Conservation (phyloP, 306 rosid species). For the Cyamopsis tetragonoloba region DNA sequence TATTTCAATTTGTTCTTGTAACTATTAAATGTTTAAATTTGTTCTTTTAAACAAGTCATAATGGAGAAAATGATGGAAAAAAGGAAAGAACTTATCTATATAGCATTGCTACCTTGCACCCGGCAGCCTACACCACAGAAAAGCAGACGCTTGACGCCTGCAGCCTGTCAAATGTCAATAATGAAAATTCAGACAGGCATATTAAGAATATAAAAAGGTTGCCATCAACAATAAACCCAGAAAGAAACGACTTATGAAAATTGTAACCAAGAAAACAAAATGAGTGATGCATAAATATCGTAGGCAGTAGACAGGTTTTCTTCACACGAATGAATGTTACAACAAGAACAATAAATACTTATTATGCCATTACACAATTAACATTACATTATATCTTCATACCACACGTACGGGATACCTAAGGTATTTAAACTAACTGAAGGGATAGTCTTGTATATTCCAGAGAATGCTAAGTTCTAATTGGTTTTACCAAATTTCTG, state of each 20-base stretch:
- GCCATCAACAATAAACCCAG: neutral
- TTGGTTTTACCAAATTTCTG: no score
- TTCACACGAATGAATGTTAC: no score
- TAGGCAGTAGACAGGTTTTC: neutral
- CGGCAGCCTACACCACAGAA: conserved; percentile 99
- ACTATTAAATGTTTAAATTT: no score
- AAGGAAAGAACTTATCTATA: conserved; percentile 2
- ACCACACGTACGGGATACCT: neutral
- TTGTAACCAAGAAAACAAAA: neutral
- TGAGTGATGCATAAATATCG: neutral
- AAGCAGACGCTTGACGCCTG: conserved; percentile 93
- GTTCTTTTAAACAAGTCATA: no score
- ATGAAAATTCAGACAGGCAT: conserved; percentile 19
- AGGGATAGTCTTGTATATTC: neutral
- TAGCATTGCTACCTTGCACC: conserved; percentile 71
- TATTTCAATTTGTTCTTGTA: no score
- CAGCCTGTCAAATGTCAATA: conserved; percentile 79
- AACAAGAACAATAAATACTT: no score
- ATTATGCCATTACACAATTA: no score
- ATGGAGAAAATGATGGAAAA: conserved; percentile 39
- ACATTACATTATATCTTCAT: no score
- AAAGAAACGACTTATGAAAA: neutral
- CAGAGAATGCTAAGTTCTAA: no score
- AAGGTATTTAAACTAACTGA: neutral
- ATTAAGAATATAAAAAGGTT: conserved; percentile 1